Evolutionary conservation across 108 stramenopile genomes (phyloP).

Genomic region (Cyclostephanos invisitatus): DNA sequence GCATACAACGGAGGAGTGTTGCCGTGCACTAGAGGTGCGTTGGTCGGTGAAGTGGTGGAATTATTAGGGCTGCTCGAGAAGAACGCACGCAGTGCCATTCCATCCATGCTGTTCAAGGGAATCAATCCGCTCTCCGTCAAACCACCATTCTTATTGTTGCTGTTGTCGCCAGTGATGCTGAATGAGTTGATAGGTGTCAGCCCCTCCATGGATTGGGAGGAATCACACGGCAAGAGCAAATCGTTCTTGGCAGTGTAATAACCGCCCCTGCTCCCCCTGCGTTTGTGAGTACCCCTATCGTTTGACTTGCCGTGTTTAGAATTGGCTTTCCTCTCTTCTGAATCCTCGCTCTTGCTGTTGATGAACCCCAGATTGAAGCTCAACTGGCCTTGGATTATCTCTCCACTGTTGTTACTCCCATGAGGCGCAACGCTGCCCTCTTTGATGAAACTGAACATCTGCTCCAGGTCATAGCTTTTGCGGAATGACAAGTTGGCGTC

Average conservation of each 20-base stretch:
- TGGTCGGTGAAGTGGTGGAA: background rate
- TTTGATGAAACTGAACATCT: constrained; percentile 40
- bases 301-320: background rate
- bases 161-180: constrained; percentile 12
- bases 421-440: constrained; percentile 9
- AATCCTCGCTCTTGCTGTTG: constrained; percentile 3
- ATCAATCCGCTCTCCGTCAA: background rate
- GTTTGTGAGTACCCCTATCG: constrained; percentile 6
- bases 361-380: constrained; percentile 13
- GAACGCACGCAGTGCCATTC: constrained; percentile 29
- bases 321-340: background rate
- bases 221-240: constrained; percentile 26
- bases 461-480: constrained; percentile 40
- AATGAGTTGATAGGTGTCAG: constrained; percentile 47
- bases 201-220: constrained; percentile 26
- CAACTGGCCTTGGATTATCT: constrained; percentile 1
- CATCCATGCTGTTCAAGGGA: constrained; percentile 27
- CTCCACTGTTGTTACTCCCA: background rate
- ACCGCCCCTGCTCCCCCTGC: background rate
- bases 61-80: constrained; percentile 16
- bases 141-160: constrained; percentile 3
- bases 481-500: constrained; percentile 32
- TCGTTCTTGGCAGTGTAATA: constrained; percentile 9
- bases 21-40: constrained; percentile 7
- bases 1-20: constrained; percentile 9